Base-by-base conservation (phyloP, 768 basidiomycete species). In the Suillus subaureus region DNA sequence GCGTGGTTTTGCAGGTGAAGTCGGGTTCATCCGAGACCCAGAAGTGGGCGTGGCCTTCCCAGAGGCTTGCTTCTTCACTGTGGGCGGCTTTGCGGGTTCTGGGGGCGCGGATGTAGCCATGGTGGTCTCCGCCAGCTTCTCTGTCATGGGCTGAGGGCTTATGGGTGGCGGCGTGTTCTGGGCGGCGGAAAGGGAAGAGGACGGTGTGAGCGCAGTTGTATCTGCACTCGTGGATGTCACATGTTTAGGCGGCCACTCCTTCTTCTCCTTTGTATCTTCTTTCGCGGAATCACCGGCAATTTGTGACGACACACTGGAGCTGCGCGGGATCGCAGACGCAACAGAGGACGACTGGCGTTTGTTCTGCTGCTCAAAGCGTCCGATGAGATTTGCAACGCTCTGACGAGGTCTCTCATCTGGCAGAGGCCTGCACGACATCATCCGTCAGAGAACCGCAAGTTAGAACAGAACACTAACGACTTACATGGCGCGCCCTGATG, bases 381-480 rank as follows among this genome's bases (percentile, higher is more conserved):
- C 93, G 72, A 95, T 95, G 79, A 95, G 89, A 74, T 94, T 95
- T 68, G 93, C 93, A 57, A 95, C 93, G 71, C 90, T 92, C 75
- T 86, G 87, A 66, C 93, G 90, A 58, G 93, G 92, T 73, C 90
- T 86, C 80, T 95, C 93, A 83, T 94, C 93, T 77, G 93, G 92
- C 68, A 93, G 79, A 63, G 91, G 90, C 93, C 92, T 94, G 73
- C 68, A 70, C 68, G 45, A 45, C 40, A 62, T 31, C 49, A 49
- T 18, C 33, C 8, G 64, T 77, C 51, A 71, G 68, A 57, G 39
- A 45, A 65, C 58, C 26, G 49, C 28, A 69, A 67, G 64, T 60
- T 39, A 23, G 26, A 15, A 28, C 39, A 23, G 45, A 52, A 37
- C 31, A 63, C 31, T 45, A 23, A 57, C 18, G 26, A 75, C 74